These are phyloP conservation scores for Escovopsis sp. DNA, from an alignment of 2,329 filamentous ascomycete genomes.

Conservation along the genomic window DNA sequence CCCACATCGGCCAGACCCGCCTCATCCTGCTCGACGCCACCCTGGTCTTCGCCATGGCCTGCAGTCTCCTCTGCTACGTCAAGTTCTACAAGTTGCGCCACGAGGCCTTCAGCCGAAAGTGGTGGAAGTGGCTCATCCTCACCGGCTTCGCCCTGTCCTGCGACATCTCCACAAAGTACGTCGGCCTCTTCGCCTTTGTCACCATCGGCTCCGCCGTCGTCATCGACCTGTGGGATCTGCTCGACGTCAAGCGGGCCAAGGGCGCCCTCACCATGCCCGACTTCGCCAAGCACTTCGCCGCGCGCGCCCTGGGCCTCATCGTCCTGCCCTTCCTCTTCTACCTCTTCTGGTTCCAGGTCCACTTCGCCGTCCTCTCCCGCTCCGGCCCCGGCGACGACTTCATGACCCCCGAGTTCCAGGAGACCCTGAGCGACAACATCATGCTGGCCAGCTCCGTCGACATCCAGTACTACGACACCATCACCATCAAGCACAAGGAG, in stretches of 20 bases:
- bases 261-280: constrained; percentile 66
- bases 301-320: constrained; percentile 74
- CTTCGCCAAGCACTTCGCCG: constrained; percentile 81
- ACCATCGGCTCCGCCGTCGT: constrained; percentile 88
- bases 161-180: constrained; percentile 97
- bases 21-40: constrained; percentile 92
- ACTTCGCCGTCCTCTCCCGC: constrained; percentile 76
- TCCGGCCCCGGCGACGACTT: constrained; percentile 96
- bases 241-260: constrained; percentile 73
- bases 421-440: constrained; percentile 85
- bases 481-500: constrained; percentile 89
- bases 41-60: constrained; percentile 87
- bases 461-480: constrained; percentile 79
- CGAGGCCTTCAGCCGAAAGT: constrained; percentile 79
- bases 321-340: constrained; percentile 94
- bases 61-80: constrained; percentile 86
- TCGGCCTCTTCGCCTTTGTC: constrained; percentile 91
- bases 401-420: constrained; percentile 97
- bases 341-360: constrained; percentile 99
- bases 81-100: constrained; percentile 96
- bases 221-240: constrained; percentile 88
- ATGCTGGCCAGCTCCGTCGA: constrained; percentile 78
- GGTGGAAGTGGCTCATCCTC: constrained; percentile 98
- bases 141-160: constrained; percentile 92
- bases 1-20: constrained; percentile 90